Evolutionary conservation across 768 basidiomycete genomes (phyloP).

Genomic region (Termitomyces sp.): DNA sequence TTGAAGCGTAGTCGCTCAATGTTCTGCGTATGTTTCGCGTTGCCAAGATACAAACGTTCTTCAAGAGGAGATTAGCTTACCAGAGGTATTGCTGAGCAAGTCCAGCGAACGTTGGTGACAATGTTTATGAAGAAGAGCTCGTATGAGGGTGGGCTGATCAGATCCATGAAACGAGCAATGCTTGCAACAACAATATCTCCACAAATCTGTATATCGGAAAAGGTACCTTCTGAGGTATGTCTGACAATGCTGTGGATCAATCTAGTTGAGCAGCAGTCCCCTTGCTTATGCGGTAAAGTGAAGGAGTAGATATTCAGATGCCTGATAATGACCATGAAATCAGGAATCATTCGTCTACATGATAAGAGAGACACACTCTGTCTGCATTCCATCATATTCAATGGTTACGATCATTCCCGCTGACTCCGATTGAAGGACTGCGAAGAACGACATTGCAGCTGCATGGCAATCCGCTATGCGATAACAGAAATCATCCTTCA

Average conservation of each 20-base stretch:
- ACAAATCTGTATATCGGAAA: constrained; percentile 23
- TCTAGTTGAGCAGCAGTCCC: constrained; percentile 7
- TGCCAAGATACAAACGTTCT: constrained; percentile 15
- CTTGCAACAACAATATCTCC: constrained; percentile 26
- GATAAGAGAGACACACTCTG: constrained; percentile 7
- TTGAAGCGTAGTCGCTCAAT: constrained; percentile 31
- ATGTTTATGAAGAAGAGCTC: constrained; percentile 30
- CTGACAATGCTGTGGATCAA: constrained; percentile 13
- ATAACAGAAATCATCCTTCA: constrained; percentile 26
- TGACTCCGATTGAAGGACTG: constrained; percentile 23
- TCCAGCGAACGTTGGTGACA: constrained; percentile 17
- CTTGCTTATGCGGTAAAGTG: constrained; percentile 15
- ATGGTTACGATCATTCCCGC: constrained; percentile 12
- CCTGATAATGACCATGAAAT: constrained; percentile 5
- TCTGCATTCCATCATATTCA: constrained; percentile 11
- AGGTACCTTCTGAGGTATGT: constrained; percentile 17
- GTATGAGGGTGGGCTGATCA: constrained; percentile 17
- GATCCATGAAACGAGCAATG: constrained; percentile 15
- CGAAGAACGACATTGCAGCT: constrained; percentile 30
- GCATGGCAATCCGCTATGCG: constrained; percentile 27
- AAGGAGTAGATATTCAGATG: constrained; percentile 22
- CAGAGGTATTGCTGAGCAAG: constrained; percentile 7
- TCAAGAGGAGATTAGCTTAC: constrained; percentile 4
- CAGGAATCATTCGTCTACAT: not conserved
- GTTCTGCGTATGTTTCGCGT: constrained; percentile 19